Percentiles rank a stretch among this genome's conserved stretches.
phyloP scores from a whole-genome alignment of 2,329 filamentous ascomycete species.

The Akanthomyces uredinophilus region DNA sequence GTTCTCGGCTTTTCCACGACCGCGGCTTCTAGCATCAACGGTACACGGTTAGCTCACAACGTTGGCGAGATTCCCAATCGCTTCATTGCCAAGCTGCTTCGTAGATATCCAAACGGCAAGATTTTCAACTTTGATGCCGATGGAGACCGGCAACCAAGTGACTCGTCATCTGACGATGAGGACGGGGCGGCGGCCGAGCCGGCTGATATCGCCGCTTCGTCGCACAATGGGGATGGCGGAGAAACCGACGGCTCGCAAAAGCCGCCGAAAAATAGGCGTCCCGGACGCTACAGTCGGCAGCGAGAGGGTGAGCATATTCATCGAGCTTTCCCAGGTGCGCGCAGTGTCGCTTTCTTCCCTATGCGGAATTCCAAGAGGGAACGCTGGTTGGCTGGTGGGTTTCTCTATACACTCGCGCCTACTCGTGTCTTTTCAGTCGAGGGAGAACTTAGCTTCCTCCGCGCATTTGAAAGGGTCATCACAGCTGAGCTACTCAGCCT shows the following conservation, averaged over 20 bases:
- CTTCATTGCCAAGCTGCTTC: slow-evolving; percentile 26
- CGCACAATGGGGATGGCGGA: no score
- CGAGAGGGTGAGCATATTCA: slow-evolving; percentile 17
- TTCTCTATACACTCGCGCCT: slow-evolving; percentile 26
- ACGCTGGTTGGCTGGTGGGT: slow-evolving; percentile 31
- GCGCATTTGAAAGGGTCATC: slow-evolving; percentile 43
- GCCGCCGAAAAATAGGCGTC: neutral
- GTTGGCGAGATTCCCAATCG: slow-evolving; percentile 23
- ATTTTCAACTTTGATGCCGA: slow-evolving; percentile 27
- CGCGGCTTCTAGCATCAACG: neutral
- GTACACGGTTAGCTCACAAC: slow-evolving; percentile 14
- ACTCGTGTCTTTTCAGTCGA: slow-evolving; percentile 34
- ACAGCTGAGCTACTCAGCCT: slow-evolving; percentile 49
- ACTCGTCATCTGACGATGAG: slow-evolving; percentile 14
- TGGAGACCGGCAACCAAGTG: slow-evolving; percentile 21
- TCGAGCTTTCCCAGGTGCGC: slow-evolving; percentile 24
- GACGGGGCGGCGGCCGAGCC: neutral
- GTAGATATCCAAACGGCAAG: slow-evolving; percentile 29
- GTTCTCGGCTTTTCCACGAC: slow-evolving; percentile 22
- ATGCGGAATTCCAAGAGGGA: slow-evolving; percentile 27
- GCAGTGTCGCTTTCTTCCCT: slow-evolving; percentile 28
- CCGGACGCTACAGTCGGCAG: neutral
- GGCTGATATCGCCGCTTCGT: no score
- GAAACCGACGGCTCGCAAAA: no score
- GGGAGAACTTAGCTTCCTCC: slow-evolving; percentile 40